Percentiles rank a stretch among this genome's conserved stretches.
Evolutionary conservation across 2,329 filamentous ascomycete genomes (phyloP).

Genomic region (Venturia oleaginea): DNA sequence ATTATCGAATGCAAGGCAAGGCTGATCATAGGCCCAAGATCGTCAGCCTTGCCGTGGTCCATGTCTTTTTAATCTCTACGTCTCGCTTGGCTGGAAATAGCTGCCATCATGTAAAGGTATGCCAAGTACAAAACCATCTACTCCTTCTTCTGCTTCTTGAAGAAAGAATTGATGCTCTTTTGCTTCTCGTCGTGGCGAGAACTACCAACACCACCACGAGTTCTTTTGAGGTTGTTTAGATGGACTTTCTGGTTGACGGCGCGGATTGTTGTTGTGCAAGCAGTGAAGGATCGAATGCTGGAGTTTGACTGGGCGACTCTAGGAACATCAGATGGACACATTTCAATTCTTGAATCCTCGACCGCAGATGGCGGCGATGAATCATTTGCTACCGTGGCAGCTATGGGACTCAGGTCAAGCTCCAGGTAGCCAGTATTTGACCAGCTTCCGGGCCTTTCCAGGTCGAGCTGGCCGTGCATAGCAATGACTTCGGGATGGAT

Average conservation of each 20-base stretch:
- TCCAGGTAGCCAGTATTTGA: constrained; percentile 58
- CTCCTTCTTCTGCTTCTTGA: constrained; percentile 28
- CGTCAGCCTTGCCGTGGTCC: too few species aligned
- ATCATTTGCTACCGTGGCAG: neutral
- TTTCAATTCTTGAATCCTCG: neutral
- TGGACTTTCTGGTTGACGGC: constrained; percentile 63
- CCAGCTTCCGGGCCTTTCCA: constrained; percentile 51
- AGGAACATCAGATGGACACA: neutral
- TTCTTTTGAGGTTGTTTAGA: constrained; percentile 65
- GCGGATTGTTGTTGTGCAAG: constrained; percentile 45
- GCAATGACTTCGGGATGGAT: constrained; percentile 34
- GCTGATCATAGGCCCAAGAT: too few species aligned
- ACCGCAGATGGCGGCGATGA: neutral
- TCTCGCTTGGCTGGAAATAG: too few species aligned
- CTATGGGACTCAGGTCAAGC: constrained; percentile 1
- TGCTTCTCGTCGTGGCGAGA: constrained; percentile 66
- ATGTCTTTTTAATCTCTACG: too few species aligned
- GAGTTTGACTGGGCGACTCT: neutral
- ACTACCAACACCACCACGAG: constrained; percentile 77
- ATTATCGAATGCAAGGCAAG: too few species aligned
- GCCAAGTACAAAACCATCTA: neutral
- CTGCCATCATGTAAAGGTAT: neutral
- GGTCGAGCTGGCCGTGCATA: constrained; percentile 18
- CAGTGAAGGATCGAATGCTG: constrained; percentile 13
- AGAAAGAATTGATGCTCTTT: constrained; percentile 68